phyloP scores from a whole-genome alignment of 345 rosid species.

The Physaria fendleri region DNA sequence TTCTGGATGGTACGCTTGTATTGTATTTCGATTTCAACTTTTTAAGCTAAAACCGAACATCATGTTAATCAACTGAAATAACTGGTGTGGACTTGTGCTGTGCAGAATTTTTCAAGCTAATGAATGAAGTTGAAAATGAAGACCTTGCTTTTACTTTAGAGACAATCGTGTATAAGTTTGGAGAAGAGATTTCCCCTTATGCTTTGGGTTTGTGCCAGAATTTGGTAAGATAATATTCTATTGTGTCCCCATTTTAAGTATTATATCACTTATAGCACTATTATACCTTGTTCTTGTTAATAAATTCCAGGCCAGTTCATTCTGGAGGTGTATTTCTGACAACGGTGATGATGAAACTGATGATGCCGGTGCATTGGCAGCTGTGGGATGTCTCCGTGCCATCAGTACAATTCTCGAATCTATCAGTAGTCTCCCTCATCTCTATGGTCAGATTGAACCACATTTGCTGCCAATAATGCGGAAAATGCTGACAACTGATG shows the following conservation, averaged over 20 bases:
- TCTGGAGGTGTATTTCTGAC: conserved; percentile 90
- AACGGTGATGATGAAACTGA: conserved; percentile 84
- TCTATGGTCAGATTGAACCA: conserved; percentile 81
- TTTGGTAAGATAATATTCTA: conserved; percentile 57
- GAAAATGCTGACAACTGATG: conserved; percentile 94
- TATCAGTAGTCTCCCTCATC: conserved; percentile 84
- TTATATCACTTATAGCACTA: neutral
- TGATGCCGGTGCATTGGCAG: conserved; percentile 95
- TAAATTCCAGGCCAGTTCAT: conserved; percentile 69
- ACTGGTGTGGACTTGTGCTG: neutral
- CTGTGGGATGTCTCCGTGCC: conserved; percentile 95
- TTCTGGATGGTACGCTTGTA: conserved; percentile 82
- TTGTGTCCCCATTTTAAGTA: neutral
- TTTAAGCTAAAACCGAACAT: neutral
- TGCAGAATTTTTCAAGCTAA: conserved; percentile 93
- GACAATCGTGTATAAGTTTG: conserved; percentile 89
- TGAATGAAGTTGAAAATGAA: conserved; percentile 99
- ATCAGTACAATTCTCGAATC: conserved; percentile 96
- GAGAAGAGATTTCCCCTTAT: conserved; percentile 94
- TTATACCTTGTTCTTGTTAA: conserved; percentile 20
- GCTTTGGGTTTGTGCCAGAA: conserved; percentile 94
- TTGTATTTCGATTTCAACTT: neutral
- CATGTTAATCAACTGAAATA: conserved; percentile 5
- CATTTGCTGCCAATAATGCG: conserved; percentile 87
- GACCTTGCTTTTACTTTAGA: conserved; percentile 91